Percentiles rank a stretch among this genome's conserved stretches.
Conservation (phyloP, 1,284 basidiomycete genomes). For the Fomitopsis palustris region DNA sequence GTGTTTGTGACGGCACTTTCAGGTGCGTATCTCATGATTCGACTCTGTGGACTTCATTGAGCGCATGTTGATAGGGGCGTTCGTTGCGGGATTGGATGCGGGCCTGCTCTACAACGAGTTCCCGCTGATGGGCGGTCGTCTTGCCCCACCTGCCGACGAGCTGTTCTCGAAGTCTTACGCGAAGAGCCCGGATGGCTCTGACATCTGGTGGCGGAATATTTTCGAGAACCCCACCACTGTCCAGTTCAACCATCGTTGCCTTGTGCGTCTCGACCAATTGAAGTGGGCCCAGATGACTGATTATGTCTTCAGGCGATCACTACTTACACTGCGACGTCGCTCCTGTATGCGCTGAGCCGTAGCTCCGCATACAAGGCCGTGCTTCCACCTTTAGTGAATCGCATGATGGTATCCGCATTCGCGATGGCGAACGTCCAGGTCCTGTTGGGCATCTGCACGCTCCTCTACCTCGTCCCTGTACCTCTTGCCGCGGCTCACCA, state of each 20-base stretch:
- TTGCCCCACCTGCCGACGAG: constrained; percentile 83
- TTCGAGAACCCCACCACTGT: constrained; percentile 98
- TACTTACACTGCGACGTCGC: constrained; percentile 71
- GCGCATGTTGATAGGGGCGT: constrained; percentile 66
- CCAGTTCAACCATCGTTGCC: constrained; percentile 92
- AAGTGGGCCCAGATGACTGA: too few relatives aligned
- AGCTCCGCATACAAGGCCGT: constrained; percentile 49
- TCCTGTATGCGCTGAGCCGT: constrained; percentile 58
- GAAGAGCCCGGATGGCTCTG: constrained; percentile 61
- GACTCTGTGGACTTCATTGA: not conserved
- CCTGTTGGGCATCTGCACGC: constrained; percentile 85
- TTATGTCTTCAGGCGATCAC: constrained; percentile 70
- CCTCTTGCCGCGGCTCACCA: constrained; percentile 93
- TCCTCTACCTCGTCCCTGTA: constrained; percentile 92
- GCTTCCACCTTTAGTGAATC: constrained; percentile 67
- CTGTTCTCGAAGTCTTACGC: constrained; percentile 80
- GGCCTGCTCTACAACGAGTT: constrained; percentile 98
- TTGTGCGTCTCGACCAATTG: too few relatives aligned
- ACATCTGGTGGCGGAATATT: constrained; percentile 90
- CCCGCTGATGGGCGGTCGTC: constrained; percentile 90
- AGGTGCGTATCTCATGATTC: constrained; percentile 47
- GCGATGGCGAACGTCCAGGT: constrained; percentile 87
- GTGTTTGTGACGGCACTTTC: constrained; percentile 91
- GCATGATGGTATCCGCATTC: constrained; percentile 67
- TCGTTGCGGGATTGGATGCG: constrained; percentile 97